phyloP scores from a whole-genome alignment of 768 basidiomycete genomes.

The Paxillus rubicundulus region DNA sequence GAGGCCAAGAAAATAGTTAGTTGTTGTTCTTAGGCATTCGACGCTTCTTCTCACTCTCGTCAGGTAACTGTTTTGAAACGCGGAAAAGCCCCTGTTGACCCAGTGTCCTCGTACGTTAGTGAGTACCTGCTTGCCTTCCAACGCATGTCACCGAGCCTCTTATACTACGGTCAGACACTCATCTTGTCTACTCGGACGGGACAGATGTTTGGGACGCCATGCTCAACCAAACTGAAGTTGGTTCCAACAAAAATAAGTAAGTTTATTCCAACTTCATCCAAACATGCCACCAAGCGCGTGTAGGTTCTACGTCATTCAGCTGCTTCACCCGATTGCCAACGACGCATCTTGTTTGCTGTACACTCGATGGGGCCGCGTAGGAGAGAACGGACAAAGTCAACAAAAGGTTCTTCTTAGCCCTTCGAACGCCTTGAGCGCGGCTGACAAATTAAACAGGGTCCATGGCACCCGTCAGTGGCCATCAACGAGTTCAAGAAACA shows the following conservation, averaged over 20 bases:
- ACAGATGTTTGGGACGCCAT: constrained; percentile 56
- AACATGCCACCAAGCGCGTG: neutral
- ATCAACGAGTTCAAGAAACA: constrained; percentile 58
- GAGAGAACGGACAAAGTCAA: constrained; percentile 51
- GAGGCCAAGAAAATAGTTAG: constrained; percentile 43
- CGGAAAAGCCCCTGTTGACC: constrained; percentile 57
- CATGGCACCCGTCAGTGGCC: constrained; percentile 39
- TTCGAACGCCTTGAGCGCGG: neutral
- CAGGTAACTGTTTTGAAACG: constrained; percentile 49
- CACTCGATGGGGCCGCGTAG: constrained; percentile 64
- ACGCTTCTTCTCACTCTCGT: constrained; percentile 16
- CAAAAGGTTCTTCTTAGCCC: constrained; percentile 38
- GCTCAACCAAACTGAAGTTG: constrained; percentile 60
- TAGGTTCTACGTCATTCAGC: constrained; percentile 60
- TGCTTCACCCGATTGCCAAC: constrained; percentile 49
- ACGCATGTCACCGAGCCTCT: neutral
- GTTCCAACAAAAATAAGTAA: constrained; percentile 49
- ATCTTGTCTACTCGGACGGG: constrained; percentile 46
- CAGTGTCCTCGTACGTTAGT: constrained; percentile 44
- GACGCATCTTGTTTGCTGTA: constrained; percentile 37
- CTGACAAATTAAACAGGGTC: constrained; percentile 40
- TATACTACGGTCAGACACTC: constrained; percentile 37
- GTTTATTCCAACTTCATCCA: constrained; percentile 1
- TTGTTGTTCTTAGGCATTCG: neutral
- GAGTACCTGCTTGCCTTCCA: constrained; percentile 23